Evolutionary conservation across 805 yeast genomes (phyloP).

Genomic region (Blastobotrys robertii): DNA sequence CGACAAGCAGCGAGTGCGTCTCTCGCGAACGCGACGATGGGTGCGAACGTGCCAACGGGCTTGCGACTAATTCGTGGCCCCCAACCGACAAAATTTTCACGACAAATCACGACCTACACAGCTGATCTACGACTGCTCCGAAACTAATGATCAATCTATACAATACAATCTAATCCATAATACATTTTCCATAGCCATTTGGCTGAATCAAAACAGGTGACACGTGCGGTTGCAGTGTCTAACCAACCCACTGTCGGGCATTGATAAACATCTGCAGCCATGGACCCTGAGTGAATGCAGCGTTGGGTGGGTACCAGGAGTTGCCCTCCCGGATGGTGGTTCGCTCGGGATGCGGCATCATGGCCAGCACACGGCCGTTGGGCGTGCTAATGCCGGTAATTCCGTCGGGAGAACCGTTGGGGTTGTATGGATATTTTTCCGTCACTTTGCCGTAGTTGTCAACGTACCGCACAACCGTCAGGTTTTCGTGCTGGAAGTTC

Average conservation of each 20-base stretch:
- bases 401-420: slow-evolving; percentile 91
- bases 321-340: slow-evolving; percentile 79
- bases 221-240: too few relatives aligned
- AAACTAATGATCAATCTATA: too few relatives aligned
- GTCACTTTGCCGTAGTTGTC: slow-evolving; percentile 87
- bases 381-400: slow-evolving; percentile 86
- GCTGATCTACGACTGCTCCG: too few relatives aligned
- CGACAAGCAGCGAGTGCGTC: slow-evolving; percentile 11
- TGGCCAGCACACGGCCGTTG: slow-evolving; percentile 89
- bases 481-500: slow-evolving; percentile 37
- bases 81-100: too few relatives aligned
- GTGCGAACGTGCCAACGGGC: too few relatives aligned
- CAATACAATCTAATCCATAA: too few relatives aligned
- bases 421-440: slow-evolving; percentile 82
- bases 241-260: slow-evolving; percentile 82
- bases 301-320: slow-evolving; percentile 76
- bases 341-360: slow-evolving; percentile 99
- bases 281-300: slow-evolving; percentile 79
- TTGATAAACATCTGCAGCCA: slow-evolving; percentile 90
- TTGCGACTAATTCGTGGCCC: too few relatives aligned
- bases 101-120: too few relatives aligned
- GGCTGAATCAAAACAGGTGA: too few relatives aligned
- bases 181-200: too few relatives aligned
- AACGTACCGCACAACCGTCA: slow-evolving; percentile 67
- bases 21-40: too few relatives aligned